Conservation (phyloP, 495 filamentous ascomycete genomes). For the Talaromyces proteolyticus region DNA sequence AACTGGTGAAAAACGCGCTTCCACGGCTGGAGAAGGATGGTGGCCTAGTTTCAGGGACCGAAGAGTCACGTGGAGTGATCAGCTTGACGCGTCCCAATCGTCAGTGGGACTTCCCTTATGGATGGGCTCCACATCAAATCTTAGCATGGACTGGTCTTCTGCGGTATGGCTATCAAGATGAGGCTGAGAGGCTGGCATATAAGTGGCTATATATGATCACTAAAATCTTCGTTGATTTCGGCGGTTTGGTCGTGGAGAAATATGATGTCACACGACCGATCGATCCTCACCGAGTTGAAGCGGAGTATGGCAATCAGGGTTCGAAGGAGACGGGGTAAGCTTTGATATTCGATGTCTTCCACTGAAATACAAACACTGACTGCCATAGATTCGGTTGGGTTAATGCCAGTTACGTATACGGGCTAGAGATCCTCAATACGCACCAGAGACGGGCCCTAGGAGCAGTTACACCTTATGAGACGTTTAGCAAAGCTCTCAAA, state of each 20-base stretch:
- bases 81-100: constrained; percentile 81
- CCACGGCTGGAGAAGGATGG: constrained; percentile 83
- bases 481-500: constrained; percentile 47
- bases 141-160: constrained; percentile 89
- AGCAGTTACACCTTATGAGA: constrained; percentile 75
- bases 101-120: constrained; percentile 97
- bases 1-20: constrained; percentile 68
- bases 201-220: constrained; percentile 98
- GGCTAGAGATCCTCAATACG: constrained; percentile 73
- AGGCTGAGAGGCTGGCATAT: constrained; percentile 82
- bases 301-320: constrained; percentile 97
- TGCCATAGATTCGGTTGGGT: constrained; percentile 98
- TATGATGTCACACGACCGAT: constrained; percentile 90
- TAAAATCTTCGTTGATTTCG: constrained; percentile 94
- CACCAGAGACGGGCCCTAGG: constrained; percentile 86
- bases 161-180: constrained; percentile 84
- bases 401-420: constrained; percentile 92
- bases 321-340: constrained; percentile 89
- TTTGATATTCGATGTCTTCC: constrained; percentile 2
- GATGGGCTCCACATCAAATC: constrained; percentile 98
- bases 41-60: constrained; percentile 83
- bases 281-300: constrained; percentile 86
- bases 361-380: constrained; percentile 16
- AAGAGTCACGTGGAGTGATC: constrained; percentile 75
- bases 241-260: constrained; percentile 96